Base-by-base conservation (phyloP, 2,329 filamentous ascomycete species). In the Fusarium beomiforme region DNA sequence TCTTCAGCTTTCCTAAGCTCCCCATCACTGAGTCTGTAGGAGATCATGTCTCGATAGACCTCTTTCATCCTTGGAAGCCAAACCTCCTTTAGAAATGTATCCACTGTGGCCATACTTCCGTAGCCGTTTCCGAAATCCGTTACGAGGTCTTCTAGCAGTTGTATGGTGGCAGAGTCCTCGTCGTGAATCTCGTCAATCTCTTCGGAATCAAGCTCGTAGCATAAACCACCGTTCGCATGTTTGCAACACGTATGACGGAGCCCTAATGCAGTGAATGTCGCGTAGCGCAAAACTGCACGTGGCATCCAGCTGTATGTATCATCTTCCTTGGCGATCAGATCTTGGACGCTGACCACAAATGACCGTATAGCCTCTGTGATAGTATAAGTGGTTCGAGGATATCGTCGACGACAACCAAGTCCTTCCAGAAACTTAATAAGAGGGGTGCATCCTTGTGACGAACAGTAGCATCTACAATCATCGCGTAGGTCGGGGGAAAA, bases 21-120 rank as follows among this genome's bases (percentile, higher is more conserved):
- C 46, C 23, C 46, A 8, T 34, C 29, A 0, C n/a, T 50, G 0
- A 50, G 23, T 0, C 9, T 0, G 0, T 23, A 24, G 0, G 29
- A 19, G 14, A 0, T 7, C 0, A 34, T 50, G 16, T 50, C 29
- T 0, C 2, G 0, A 50, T 50, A 50, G 0, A 50, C 46, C 4
- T 34, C 21, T 19, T 2, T 0, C 46, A 50, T 50, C 21, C 34
- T 50, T 24, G 2, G 46, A 10, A 50, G 29, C 46, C 46, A 50
- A 4, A 50, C 46, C 0, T 50, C 29, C 11, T 24, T 5, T 19
- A 49, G 19, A 10, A 49, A 49, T 2, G 0, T 0, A 0, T 50
- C 14, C 2, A 50, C 8, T 0, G 46, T 50, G 4, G 29, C 9
- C 21, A 50, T 34, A n/a, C 4, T 50, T 50, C 29, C 29, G 0